Conservation (phyloP, 1,284 basidiomycete genomes). For the Pascua sp. region DNA sequence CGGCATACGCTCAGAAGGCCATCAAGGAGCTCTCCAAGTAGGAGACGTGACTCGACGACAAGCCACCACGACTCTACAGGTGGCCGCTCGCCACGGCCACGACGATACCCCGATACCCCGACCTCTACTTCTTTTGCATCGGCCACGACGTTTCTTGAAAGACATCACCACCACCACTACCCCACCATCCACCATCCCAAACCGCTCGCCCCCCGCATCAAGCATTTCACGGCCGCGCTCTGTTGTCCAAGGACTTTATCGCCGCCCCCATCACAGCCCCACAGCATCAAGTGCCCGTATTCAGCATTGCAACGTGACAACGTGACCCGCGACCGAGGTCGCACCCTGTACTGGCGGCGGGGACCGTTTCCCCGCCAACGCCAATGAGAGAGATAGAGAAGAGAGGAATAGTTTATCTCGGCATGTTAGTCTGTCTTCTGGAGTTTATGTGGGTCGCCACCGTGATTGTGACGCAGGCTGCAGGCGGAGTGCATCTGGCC, state of each 20-base stretch:
- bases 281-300: conserved; percentile 18
- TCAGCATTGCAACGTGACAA: conserved; percentile 17
- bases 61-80: neutral
- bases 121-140: conserved; percentile 8
- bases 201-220: conserved; percentile 6
- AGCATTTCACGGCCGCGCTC: conserved; percentile 40
- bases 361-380: conserved; percentile 3
- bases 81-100: neutral
- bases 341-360: conserved; percentile 9
- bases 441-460: no score
- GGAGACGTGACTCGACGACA: neutral
- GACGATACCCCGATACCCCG: conserved; percentile 9
- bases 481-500: no score
- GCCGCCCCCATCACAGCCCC: conserved; percentile 23
- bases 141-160: conserved; percentile 6
- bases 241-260: conserved; percentile 46
- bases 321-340: conserved; percentile 9
- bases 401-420: conserved; percentile 4
- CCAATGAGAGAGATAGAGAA: conserved; percentile 15
- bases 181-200: conserved; percentile 4
- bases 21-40: conserved; percentile 35
- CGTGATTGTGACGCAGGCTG: neutral
- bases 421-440: conserved; percentile 14
- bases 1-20: conserved; percentile 56
- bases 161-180: conserved; percentile 6